Base-by-base conservation (phyloP, 805 yeast species). In the Blastobotrys chiropterorum region DNA sequence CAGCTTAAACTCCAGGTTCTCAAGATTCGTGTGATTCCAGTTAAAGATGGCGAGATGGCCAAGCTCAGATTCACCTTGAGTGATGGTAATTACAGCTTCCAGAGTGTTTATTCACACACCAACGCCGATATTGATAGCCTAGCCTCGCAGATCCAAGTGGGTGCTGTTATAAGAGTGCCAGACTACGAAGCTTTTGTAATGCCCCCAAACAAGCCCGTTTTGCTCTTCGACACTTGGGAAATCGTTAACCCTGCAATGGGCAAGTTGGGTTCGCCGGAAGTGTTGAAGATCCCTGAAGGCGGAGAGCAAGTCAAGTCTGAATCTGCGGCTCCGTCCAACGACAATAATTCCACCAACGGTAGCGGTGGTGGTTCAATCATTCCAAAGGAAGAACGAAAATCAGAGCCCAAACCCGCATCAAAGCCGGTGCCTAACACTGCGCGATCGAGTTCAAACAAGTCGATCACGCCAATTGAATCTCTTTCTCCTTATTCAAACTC, bases 401-500 rank as follows among this genome's bases (percentile, higher is more conserved):
- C 34, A 26, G 8, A 26, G 34, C 34, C 34, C 5, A 26, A 26
- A 11, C 34, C 46, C 7, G 46, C 46, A 5, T 26, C 46, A 38
- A 48, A 31, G 15, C 51, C 45, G 19, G 45, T 30, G 26, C n/a
- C 47, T 11, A n/a, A 17, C 3, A 41, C 34, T 8, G 19, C 50
- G 20, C 22, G 16, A 21, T 11, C 20, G 19, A 15, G 34, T 6
- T n/a, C 34, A 22, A 39, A 30, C 41, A 19, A 19, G 6, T 19
- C 48, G 51, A 73, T 86, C 40, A 80, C 79, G 59, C 85, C 95
- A 8, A 87, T 90, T 59, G 96, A 88, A 63, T 88, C 84, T 56
- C 73, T 94, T 48, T 88, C 97, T 11, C 98, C 98, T 6, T 94
- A 86, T 67, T 94, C 87, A 66, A 85, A 83, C 64, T 75, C 77